Conservation (phyloP, 768 basidiomycete genomes). For the Collybiopsis confluens region DNA sequence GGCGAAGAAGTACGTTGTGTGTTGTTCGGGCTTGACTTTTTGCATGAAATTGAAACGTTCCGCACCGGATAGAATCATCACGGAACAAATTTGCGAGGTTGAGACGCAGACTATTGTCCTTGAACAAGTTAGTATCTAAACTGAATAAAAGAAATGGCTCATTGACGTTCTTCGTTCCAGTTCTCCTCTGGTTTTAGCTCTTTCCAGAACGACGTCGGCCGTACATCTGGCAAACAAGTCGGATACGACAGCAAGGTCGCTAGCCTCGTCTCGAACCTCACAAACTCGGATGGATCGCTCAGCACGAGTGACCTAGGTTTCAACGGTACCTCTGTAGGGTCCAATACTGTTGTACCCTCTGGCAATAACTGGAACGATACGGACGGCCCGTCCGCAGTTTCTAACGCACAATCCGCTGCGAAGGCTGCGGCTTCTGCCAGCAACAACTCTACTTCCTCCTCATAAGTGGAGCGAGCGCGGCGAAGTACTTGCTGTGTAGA, state of each 20-base stretch:
- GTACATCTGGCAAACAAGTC: constrained; percentile 14
- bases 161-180: background rate
- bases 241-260: constrained; percentile 18
- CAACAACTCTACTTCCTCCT: no score
- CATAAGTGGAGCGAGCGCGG: no score
- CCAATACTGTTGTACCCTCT: constrained; percentile 8
- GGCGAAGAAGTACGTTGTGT: constrained; percentile 18
- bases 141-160: background rate
- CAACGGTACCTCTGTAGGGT: constrained; percentile 11
- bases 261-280: constrained; percentile 11
- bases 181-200: constrained; percentile 9
- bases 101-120: constrained; percentile 24
- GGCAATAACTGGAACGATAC: constrained; percentile 13
- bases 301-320: constrained; percentile 10
- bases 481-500: no score
- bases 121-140: constrained; percentile 11
- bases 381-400: constrained; percentile 6
- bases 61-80: constrained; percentile 17
- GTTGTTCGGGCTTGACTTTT: background rate
- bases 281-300: constrained; percentile 17
- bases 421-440: background rate
- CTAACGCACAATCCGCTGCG: constrained; percentile 8
- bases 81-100: constrained; percentile 26
- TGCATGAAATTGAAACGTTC: background rate
- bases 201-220: constrained; percentile 19